Evolutionary conservation across 1,139 yeast species (phyloP), one percentile per base, ranked within the genome.

Genomic region (Yamadazyma pseudoaaseri): DNA sequence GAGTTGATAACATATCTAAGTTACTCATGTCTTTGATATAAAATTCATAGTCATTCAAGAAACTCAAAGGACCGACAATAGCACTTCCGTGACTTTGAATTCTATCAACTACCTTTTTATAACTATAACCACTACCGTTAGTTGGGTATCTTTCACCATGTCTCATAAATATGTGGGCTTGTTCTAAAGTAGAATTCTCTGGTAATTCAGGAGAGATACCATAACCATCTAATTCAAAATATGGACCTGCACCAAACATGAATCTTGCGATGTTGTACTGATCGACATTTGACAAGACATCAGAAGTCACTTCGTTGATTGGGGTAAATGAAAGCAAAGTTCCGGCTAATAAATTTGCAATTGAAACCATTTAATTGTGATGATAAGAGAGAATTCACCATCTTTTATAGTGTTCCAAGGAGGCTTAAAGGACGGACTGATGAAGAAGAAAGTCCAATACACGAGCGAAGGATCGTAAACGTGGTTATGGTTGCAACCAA

Each of bases 131-230:
- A 9, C 24, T 25, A 18, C 38, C 35, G 12, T 63, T 65, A 12
- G 48, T 47, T 2, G 84, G 85, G 51, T 64, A 81, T 45, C 87
- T 62, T 47, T 79, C 86, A 8, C 86, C 87, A 48, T 81, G 86
- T 48, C 89, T 70, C 41, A 70, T 63, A 30, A 75, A 59, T 38
- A 76, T 54, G 38, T 76, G 76, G 9, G 78, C 82, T 51, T 79
- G 85, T 40, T 77, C 80, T 31, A 79, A 67, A 5, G 59, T 50
- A 49, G 82, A 73, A 33, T 65, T 65, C 2, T 48, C 60, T 8
- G 86, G 85, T 31, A 57, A 44, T 20, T 54, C 62, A 26, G 68
- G 60, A 17, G 60, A 54, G 23, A 70, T 65, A 12, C 74, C 74
- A 37, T 48, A 56, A 1, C 73, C 73, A 9, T 59, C 56, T 22